Conservation (phyloP, 1,284 basidiomycete genomes). For the Ceratobasidium theobromae region DNA sequence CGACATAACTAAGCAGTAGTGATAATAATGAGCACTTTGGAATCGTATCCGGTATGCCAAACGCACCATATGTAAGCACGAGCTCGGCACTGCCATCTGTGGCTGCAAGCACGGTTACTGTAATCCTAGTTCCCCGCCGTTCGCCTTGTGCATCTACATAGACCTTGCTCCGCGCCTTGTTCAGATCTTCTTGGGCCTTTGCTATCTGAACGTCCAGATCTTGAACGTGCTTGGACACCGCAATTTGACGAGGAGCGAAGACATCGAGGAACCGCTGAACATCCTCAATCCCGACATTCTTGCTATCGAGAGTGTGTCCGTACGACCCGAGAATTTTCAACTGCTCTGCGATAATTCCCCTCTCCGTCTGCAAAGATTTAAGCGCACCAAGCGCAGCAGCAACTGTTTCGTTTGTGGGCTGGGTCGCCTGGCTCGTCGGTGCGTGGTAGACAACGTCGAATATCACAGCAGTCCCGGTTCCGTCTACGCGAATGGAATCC, state of each 20-base stretch:
- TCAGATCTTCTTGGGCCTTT: slow-evolving; percentile 21
- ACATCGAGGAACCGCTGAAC: slow-evolving; percentile 37
- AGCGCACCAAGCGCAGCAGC: slow-evolving; percentile 39
- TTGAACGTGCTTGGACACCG: slow-evolving; percentile 22
- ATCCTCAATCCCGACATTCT: slow-evolving; percentile 31
- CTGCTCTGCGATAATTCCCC: slow-evolving; percentile 27
- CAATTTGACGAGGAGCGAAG: slow-evolving; percentile 30
- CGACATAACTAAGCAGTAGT: slow-evolving; percentile 35
- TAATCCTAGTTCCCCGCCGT: slow-evolving; percentile 35
- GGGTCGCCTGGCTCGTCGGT: neutral
- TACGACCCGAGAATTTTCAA: slow-evolving; percentile 33
- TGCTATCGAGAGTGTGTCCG: slow-evolving; percentile 34
- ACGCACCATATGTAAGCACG: slow-evolving; percentile 36
- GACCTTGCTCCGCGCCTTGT: slow-evolving; percentile 27
- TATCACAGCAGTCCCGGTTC: too few relatives aligned
- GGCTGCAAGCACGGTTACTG: slow-evolving; percentile 34
- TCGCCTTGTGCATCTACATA: slow-evolving; percentile 26
- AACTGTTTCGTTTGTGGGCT: slow-evolving; percentile 21
- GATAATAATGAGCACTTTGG: slow-evolving; percentile 2
- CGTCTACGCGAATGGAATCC: too few relatives aligned
- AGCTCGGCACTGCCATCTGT: slow-evolving; percentile 34
- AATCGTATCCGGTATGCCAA: slow-evolving; percentile 27
- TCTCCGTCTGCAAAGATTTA: slow-evolving; percentile 23
- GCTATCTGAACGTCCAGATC: slow-evolving; percentile 31
- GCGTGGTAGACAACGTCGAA: slow-evolving; percentile 40